phyloP scores from a whole-genome alignment of 108 stramenopile genomes.

The Cyclotella sp. region DNA sequence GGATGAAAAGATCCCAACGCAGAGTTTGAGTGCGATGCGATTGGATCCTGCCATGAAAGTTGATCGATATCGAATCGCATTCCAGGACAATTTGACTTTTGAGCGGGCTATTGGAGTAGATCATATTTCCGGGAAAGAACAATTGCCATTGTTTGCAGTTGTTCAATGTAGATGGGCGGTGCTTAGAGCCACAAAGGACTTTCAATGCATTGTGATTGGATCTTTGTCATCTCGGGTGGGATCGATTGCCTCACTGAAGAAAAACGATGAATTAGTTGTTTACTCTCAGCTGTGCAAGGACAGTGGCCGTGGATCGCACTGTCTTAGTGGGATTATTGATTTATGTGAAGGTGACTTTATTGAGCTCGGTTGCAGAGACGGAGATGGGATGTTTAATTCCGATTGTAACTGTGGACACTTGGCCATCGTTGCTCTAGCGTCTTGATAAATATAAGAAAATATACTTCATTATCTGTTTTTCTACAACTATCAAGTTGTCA shows the following conservation, averaged over 20 bases:
- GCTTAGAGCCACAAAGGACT: slow-evolving; percentile 7
- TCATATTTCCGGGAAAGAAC: neutral
- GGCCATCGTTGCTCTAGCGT: neutral
- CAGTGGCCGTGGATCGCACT: slow-evolving; percentile 25
- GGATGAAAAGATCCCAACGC: slow-evolving; percentile 24
- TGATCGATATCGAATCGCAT: slow-evolving; percentile 17
- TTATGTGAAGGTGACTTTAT: neutral
- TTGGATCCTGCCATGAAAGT: neutral
- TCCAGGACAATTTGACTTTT: neutral
- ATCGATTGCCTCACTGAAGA: slow-evolving; percentile 4
- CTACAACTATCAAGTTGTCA: too few relatives aligned
- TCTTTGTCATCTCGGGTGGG: neutral
- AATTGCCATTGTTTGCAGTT: neutral
- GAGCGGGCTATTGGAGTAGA: slow-evolving; percentile 9
- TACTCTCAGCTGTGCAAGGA: slow-evolving; percentile 23
- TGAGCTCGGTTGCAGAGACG: neutral
- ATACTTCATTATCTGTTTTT: too few relatives aligned
- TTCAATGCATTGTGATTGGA: slow-evolving; percentile 22
- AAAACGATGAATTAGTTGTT: slow-evolving; percentile 6
- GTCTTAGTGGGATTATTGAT: slow-evolving; percentile 9
- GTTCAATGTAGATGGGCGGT: neutral
- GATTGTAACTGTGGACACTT: slow-evolving; percentile 9
- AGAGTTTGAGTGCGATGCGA: slow-evolving; percentile 25
- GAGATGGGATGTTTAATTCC: neutral
- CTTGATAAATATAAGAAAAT: too few relatives aligned